phyloP scores from a whole-genome alignment of 305 asterid genomes.

The Rubia peregrina region DNA sequence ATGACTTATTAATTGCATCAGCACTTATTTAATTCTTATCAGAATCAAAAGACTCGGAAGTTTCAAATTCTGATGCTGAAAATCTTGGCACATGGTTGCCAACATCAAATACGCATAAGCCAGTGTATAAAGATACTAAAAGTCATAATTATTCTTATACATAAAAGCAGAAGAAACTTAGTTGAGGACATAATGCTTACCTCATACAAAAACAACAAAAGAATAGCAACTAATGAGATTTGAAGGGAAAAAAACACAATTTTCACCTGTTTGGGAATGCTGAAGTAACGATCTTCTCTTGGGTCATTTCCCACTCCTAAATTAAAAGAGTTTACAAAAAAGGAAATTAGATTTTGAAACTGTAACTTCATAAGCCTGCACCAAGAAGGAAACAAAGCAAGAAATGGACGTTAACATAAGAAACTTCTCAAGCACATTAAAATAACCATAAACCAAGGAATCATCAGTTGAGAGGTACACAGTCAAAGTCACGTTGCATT shows the following conservation, averaged over 20 bases:
- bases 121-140: neutral
- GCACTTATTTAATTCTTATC: neutral
- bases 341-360: neutral
- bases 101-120: neutral
- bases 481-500: neutral
- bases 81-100: neutral
- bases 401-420: neutral
- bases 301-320: conserved; percentile 94
- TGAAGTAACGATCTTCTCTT: conserved; percentile 92
- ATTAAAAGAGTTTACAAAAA: conserved; percentile 16
- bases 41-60: neutral
- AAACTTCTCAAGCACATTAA: neutral
- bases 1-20: neutral
- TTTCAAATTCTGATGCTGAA: neutral
- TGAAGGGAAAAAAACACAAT: too few relatives aligned
- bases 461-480: neutral
- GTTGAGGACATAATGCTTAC: neutral
- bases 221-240: neutral
- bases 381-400: conserved; percentile 33
- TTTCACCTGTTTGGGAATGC: conserved; percentile 84
- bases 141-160: neutral
- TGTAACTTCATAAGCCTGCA: conserved; percentile 15
- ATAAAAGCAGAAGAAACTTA: neutral
- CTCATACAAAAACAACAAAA: neutral
- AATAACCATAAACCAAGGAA: neutral